Evolutionary conservation across 345 rosid species (phyloP).

Genomic region (Angophora floribunda): DNA sequence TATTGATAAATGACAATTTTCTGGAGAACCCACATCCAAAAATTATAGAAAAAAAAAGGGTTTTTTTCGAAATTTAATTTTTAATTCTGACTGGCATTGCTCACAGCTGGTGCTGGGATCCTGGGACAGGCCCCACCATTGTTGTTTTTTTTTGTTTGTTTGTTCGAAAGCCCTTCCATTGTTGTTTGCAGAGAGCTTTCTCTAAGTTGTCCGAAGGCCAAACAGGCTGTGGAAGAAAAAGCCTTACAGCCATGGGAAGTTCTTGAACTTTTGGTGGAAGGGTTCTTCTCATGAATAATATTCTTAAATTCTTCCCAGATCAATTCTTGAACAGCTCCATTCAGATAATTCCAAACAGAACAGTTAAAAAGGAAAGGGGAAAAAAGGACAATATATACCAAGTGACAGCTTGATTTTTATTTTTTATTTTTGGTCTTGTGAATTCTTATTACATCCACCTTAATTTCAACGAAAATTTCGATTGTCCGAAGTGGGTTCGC

Average conservation of each 20-base stretch:
- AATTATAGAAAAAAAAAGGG: not conserved
- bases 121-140: not conserved
- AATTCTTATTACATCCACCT: not conserved
- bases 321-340: not conserved
- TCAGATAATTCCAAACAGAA: not conserved
- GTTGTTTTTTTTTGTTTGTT: not conserved
- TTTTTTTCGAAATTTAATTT: not conserved
- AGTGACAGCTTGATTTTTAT: not conserved
- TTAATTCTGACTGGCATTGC: not conserved
- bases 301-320: not conserved
- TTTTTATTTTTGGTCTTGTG: not conserved
- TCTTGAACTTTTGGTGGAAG: not conserved
- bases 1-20: not conserved
- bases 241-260: not conserved
- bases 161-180: not conserved
- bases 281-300: not conserved
- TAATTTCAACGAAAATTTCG: not conserved
- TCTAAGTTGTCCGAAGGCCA: not conserved
- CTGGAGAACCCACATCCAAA: not conserved
- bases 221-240: not conserved
- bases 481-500: not conserved
- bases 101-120: conserved; percentile 9
- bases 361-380: not conserved
- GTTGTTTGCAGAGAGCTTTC: not conserved
- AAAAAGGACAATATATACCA: not conserved